Base-by-base conservation (phyloP, 768 basidiomycete species). In the Macrolepiota dolichaula region DNA sequence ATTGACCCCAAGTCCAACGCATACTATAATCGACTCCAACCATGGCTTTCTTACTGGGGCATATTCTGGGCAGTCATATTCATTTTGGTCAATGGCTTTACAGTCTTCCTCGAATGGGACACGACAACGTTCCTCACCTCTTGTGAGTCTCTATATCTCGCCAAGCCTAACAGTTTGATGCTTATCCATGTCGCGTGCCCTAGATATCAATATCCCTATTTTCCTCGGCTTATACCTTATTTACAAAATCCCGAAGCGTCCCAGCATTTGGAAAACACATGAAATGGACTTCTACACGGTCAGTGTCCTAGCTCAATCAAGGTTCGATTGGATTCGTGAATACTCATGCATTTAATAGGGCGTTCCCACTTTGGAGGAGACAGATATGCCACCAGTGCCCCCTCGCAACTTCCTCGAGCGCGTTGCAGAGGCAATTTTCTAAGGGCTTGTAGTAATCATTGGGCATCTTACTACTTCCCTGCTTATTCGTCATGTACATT, bases 251-350 rank as follows among this genome's bases (percentile, higher is more conserved):
- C 13, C 61, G 9, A 79, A 78, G 65, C 68, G 71, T 22, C 80
- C 79, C 17, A 72, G 66, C 53, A 65, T 80, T 46, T 87, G 86
- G 86, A 81, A 77, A 61, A 76, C 83, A 2, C 59, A 76, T 24
- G 84, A 91, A 65, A 87, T 89, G 82, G 89, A 91, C 70, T 87
- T 90, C 62, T 81, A 84, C 61, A 87, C 88, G 37, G 86, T 85
- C 60, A 56, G 82, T 71, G 19, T 25, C 55, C 13, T 46, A 52
- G 44, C 24, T 35, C 19, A 15, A 42, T 17, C 9, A 22, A 4
- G 19, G 12, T 37, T 15, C 13, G 7, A 2, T n/a, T 56, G 13
- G 49, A 10, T 3, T 58, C 55, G 17, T 13, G 3, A 3, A n/a
- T 51, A 9, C 9, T 15, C 19, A 22, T 54, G 37, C n/a, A 10